Evolutionary conservation across 495 filamentous ascomycete genomes (phyloP), one percentile per base, ranked within the genome.

Genomic region (Tricharina praecox): DNA sequence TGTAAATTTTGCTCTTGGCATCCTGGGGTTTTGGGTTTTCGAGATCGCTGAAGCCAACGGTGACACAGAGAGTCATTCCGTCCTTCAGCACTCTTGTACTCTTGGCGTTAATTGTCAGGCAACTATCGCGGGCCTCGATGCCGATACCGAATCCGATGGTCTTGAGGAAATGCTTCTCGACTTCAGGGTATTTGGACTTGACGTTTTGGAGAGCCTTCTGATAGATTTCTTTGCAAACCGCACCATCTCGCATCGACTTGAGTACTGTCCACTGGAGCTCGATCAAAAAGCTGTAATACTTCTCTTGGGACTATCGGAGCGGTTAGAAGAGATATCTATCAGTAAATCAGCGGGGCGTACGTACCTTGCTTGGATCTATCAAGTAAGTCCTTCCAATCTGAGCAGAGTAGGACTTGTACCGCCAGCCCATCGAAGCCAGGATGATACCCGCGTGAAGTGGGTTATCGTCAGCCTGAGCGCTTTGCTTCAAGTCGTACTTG

Each of bases 401-500:
- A 13, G 84, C 90, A 61, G 79, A 81, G 63, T 99, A 99, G 7
- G 84, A 85, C 62, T 87, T 88, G 64, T 99, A 96, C 50, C 90
- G 74, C 19, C 96, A 70, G 40, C 90, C 90, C 63, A 96, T 81
- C 13, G 80, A 80, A 23, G 84, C 80, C 50, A 96, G 71, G 55
- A 99, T 99, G 51, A 93, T 81, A 18, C 90, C 90, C 0, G 86
- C 73, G 56, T 93, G 84, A n/a, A 99, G 75, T 49, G 83, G 79
- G 53, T 79, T 82, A 42, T 81, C 74, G 54, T 93, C 82, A 3
- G 85, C 71, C 42, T 77, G 72, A 1, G 81, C 70, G 33, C 70
- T 76, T 50, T 88, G 72, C 54, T 79, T 83, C 26, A 99, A 67
- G 62, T 96, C 92, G 62, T 93, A 99, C 55, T 80, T 81, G 21